Base-by-base conservation (phyloP, 176 grass and related monocot species). In the Oryza meyeriana region DNA sequence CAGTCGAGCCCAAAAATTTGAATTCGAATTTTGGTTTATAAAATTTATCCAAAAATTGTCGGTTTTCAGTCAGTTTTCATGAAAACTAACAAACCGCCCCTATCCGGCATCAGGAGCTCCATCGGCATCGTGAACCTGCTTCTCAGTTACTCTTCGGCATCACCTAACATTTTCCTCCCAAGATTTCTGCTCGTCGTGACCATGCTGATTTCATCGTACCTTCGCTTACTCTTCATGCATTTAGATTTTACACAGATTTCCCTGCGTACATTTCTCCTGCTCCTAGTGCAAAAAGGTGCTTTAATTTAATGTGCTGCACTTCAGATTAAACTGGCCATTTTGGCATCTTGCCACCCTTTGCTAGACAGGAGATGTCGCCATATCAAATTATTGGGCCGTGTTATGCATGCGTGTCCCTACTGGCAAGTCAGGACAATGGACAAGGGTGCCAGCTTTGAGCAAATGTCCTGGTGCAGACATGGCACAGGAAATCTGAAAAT, bases 291-390 rank as follows among this genome's bases (percentile, higher is more conserved):
- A 76, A 80, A 38, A 16, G 10, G 50, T 2, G 9, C 9, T 12
- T 1, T 4, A 28, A 42, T 31, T 65, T 65, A 17, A 55, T 55
- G 18, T 68, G 13, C 10, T 25, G 12, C 1, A 11, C 12, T 68
- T 69, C 50, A 55, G 13, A 61, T 36, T 83, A 16, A 40, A 76
- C 26, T 44, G 26, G 33, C 26, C 47, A 42, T 77, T 84, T 84
- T 76, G 73, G 64, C 73, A 77, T 77, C 73, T 69, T 77, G 9
- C 12, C 57, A 30, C 25, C 63, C 20, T 61, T 1, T 11, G 47
- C 27, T 63, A 13, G 13, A 61, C 57, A 72, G 34, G 72, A 57
- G 45, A 57, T 17, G 26, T 77, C 64, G 20, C 32, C 45, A 4
- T 36, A 35, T 44, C 69, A 45, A 9, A 85, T 48, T 72, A 85